Conservation (phyloP, 2,329 filamentous ascomycete species). For the Penicillium sp. region DNA sequence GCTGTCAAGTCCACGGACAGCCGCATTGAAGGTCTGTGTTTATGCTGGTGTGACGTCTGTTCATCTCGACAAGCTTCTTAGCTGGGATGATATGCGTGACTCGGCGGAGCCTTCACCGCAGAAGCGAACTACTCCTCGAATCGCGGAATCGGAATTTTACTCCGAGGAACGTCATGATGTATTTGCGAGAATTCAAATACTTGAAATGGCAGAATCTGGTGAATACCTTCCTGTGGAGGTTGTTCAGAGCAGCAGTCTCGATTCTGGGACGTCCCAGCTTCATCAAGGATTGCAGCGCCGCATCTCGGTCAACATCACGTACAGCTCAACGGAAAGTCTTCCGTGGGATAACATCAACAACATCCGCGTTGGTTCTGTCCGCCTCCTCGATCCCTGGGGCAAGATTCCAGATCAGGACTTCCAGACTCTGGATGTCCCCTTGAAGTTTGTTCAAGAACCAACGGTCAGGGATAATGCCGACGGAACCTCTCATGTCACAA, state of each 20-base stretch:
- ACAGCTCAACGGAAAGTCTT: constrained; percentile 82
- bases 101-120: constrained; percentile 56
- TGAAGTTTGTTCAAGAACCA: constrained; percentile 76
- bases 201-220: constrained; percentile 87
- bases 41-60: constrained; percentile 88
- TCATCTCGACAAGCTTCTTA: constrained; percentile 94
- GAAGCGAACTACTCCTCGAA: constrained; percentile 62
- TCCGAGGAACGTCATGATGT: constrained; percentile 92
- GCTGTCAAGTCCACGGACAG: constrained; percentile 69
- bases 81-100: constrained; percentile 98
- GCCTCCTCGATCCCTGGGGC: constrained; percentile 78
- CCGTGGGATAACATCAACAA: constrained; percentile 82
- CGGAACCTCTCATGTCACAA: constrained; percentile 79
- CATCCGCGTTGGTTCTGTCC: constrained; percentile 75
- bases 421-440: constrained; percentile 67
- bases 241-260: constrained; percentile 76
- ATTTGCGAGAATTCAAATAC: constrained; percentile 80
- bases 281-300: constrained; percentile 92
- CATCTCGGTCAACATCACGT: constrained; percentile 81
- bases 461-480: constrained; percentile 82
- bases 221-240: constrained; percentile 93
- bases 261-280: constrained; percentile 88
- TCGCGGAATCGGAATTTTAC: constrained; percentile 89
- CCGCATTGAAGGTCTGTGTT: constrained; percentile 79
- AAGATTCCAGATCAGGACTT: constrained; percentile 77